Conservation (phyloP, 2,329 filamentous ascomycete genomes). For the Colletotrichum chlorophyti region DNA sequence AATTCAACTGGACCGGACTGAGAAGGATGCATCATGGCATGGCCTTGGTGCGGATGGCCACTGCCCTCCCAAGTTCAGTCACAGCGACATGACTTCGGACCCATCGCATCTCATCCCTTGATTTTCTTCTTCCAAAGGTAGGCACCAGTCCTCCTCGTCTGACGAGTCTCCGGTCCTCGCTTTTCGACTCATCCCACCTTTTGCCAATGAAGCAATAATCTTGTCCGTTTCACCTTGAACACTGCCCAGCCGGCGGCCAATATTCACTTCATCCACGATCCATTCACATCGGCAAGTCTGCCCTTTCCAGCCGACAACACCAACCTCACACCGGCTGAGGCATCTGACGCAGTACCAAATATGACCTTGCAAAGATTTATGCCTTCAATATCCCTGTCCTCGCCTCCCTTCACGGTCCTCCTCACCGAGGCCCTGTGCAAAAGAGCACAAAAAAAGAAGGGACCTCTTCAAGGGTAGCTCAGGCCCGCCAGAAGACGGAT, state of each 20-base stretch:
- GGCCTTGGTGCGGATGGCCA: not conserved
- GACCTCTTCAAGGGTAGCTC: constrained; percentile 25
- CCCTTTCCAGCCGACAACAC: constrained; percentile 5
- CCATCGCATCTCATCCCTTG: constrained; percentile 12
- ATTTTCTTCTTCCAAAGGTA: not conserved
- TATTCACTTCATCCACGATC: constrained; percentile 13
- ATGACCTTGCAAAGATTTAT: constrained; percentile 7
- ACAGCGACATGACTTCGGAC: constrained; percentile 1
- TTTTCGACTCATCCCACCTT: constrained; percentile 5
- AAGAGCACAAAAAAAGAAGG: constrained; percentile 13
- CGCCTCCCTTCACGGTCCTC: constrained; percentile 7
- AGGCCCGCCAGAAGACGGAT: constrained; percentile 17
- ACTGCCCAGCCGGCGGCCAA: constrained; percentile 5
- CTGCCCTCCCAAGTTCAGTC: not conserved
- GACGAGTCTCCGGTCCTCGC: not conserved
- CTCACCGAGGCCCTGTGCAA: constrained; percentile 22
- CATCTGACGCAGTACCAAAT: not conserved
- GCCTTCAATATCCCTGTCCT: constrained; percentile 18
- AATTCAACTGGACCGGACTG: too few relatives aligned
- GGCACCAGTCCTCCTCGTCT: constrained; percentile 5
- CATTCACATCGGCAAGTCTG: not conserved
- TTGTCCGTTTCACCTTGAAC: constrained; percentile 21
- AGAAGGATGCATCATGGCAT: not conserved
- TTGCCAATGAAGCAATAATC: constrained; percentile 22
- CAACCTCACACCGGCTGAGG: constrained; percentile 8